These are phyloP conservation scores for Santalum album DNA, from an alignment of 164 flowering plant species.

Conservation along the genomic window DNA sequence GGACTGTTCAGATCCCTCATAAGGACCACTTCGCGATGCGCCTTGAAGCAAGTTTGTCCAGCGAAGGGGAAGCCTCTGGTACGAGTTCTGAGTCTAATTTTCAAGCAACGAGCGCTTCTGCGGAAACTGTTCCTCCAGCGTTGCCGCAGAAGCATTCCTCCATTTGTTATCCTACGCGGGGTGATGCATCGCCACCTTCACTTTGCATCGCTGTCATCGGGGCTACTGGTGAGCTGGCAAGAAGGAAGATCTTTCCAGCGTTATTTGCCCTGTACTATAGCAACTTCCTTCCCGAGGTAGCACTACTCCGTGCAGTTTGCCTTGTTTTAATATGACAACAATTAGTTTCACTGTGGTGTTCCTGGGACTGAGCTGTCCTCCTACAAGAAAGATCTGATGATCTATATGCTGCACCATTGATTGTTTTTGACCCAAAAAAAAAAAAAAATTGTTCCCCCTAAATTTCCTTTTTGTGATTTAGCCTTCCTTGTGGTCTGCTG, in stretches of 20 bases:
- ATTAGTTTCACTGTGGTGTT: no score
- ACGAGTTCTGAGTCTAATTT: slow-evolving; percentile 7
- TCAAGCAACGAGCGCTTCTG: no score
- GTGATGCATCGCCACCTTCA: slow-evolving; percentile 18
- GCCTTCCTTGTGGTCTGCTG: no score
- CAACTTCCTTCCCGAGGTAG: slow-evolving; percentile 65
- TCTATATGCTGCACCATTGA: no score
- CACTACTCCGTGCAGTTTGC: no score
- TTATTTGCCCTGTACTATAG: slow-evolving; percentile 65
- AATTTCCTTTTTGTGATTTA: no score
- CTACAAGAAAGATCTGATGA: no score
- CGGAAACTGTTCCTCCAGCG: slow-evolving; percentile 6
- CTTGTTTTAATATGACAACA: not conserved
- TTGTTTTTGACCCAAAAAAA: no score
- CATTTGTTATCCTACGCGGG: slow-evolving; percentile 6
- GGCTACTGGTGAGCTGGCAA: slow-evolving; percentile 70
- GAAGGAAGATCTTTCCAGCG: slow-evolving; percentile 66
- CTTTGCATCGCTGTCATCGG: slow-evolving; percentile 66
- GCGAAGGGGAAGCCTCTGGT: slow-evolving; percentile 10
- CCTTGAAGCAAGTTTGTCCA: slow-evolving; percentile 10
- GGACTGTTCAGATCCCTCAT: slow-evolving; percentile 20
- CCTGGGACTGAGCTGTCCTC: no score
- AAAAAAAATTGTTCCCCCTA: no score
- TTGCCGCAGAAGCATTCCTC: slow-evolving; percentile 11
- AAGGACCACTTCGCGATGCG: slow-evolving; percentile 13